Percentiles rank a stretch among this genome's conserved stretches.
Conservation (phyloP, 495 filamentous ascomycete species). For the Rhypophila decipiens region DNA sequence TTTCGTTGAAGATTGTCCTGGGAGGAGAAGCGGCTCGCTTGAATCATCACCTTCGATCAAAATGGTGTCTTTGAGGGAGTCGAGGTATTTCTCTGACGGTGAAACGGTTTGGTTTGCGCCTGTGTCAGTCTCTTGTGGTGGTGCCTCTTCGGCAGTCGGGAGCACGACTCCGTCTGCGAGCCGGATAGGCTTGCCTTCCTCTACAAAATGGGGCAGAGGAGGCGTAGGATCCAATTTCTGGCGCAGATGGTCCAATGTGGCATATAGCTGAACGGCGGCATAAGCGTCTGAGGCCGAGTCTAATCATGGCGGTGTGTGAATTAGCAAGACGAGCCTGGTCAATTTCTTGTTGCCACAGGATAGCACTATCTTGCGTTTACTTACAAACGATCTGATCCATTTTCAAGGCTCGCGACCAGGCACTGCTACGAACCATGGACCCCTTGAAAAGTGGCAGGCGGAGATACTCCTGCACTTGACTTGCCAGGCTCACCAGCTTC, state of each 20-base stretch:
- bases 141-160: constrained; percentile 23
- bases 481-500: constrained; percentile 56
- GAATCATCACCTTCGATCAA: constrained; percentile 13
- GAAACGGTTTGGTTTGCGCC: constrained; percentile 1
- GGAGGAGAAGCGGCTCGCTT: constrained; percentile 9
- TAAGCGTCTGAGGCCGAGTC: constrained; percentile 83
- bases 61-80: constrained; percentile 5
- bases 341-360: too few species aligned
- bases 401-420: constrained; percentile 61
- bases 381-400: constrained; percentile 67
- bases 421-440: constrained; percentile 55
- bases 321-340: too few species aligned
- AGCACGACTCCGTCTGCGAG: constrained; percentile 32
- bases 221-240: constrained; percentile 59
- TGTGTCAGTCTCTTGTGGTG: constrained; percentile 7
- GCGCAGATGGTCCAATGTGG: constrained; percentile 61
- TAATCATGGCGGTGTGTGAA: too few species aligned
- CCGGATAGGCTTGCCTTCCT: constrained; percentile 56
- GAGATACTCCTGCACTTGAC: constrained; percentile 64
- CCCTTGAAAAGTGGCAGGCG: constrained; percentile 74
- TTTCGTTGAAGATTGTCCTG: constrained; percentile 4
- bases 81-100: constrained; percentile 13
- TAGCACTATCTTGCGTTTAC: too few species aligned
- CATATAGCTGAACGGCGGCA: constrained; percentile 66
- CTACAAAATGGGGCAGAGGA: constrained; percentile 60